Conservation (phyloP, 306 rosid genomes). For the Medicago ruthenica region DNA sequence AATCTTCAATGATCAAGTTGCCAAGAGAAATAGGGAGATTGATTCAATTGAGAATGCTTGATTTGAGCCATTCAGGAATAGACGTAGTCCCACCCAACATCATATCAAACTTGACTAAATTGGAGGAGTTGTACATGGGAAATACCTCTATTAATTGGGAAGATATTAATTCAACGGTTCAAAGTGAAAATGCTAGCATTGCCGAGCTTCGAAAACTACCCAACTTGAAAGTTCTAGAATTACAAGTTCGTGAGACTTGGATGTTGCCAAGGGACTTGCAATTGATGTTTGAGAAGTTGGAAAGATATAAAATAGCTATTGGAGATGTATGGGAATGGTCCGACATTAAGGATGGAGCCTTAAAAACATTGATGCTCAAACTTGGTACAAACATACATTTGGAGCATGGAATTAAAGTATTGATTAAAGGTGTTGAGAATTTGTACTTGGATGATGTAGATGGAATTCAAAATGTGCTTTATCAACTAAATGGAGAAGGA, state of each 20-base stretch:
- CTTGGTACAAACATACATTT: neutral
- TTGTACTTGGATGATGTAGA: constrained; percentile 19
- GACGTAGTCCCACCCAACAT: constrained; percentile 16
- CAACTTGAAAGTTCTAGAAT: neutral
- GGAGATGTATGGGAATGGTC: constrained; percentile 18
- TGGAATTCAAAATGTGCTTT: constrained; percentile 1
- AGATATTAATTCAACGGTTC: too few species aligned
- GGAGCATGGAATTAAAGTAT: constrained; percentile 5
- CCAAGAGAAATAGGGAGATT: neutral
- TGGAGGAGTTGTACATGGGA: constrained; percentile 15
- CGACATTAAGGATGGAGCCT: neutral
- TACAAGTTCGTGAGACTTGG: too few species aligned
- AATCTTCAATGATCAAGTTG: neutral
- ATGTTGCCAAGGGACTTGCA: too few species aligned
- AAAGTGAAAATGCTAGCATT: neutral
- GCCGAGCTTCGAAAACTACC: too few species aligned
- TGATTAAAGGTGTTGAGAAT: constrained; percentile 7
- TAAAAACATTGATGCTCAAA: constrained; percentile 21
- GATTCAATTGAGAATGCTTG: constrained; percentile 19
- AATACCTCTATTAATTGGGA: too few species aligned
- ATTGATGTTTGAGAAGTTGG: too few species aligned
- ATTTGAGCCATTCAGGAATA: constrained; percentile 2
- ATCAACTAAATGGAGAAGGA: constrained; percentile 1
- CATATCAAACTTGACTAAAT: neutral
- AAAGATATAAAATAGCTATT: too few species aligned